Percentiles rank a stretch among this genome's conserved stretches.
Conservation (phyloP, 345 rosid species). For the Triadica sebifera region DNA sequence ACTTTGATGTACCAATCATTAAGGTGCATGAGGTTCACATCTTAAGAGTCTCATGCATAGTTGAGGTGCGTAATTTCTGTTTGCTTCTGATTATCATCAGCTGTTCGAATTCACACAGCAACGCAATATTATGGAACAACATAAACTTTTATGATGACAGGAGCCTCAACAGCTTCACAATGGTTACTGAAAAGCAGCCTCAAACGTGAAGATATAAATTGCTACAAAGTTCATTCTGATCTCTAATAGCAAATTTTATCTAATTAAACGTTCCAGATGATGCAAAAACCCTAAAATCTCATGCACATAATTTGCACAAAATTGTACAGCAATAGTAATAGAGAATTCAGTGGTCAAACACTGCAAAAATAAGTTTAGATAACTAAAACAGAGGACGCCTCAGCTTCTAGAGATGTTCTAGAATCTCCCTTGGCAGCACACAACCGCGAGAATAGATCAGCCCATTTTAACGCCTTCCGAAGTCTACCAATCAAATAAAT, state of each 20-base stretch:
- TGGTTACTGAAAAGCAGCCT: background rate
- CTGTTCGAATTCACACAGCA: background rate
- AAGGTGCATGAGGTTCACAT: background rate
- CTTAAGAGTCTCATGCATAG: background rate
- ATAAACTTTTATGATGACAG: background rate
- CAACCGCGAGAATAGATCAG: conserved; percentile 67
- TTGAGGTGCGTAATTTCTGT: background rate
- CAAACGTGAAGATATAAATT: background rate
- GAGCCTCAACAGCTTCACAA: background rate
- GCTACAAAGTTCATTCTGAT: background rate
- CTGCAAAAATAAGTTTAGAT: conserved; percentile 1
- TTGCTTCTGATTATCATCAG: conserved; percentile 2
- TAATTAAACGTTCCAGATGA: background rate
- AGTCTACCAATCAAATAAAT: conserved; percentile 88
- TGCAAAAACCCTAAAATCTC: background rate
- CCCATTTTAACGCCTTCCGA: conserved; percentile 97
- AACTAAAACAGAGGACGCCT: conserved; percentile 46
- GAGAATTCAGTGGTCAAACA: background rate
- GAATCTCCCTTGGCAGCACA: conserved; percentile 82
- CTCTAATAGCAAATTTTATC: background rate
- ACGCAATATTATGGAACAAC: too few species aligned
- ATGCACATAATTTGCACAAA: background rate
- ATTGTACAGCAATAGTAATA: background rate
- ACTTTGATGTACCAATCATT: background rate
- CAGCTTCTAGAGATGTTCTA: conserved; percentile 91